phyloP scores from a whole-genome alignment of 345 rosid genomes.

The Pistacia atlantica region DNA sequence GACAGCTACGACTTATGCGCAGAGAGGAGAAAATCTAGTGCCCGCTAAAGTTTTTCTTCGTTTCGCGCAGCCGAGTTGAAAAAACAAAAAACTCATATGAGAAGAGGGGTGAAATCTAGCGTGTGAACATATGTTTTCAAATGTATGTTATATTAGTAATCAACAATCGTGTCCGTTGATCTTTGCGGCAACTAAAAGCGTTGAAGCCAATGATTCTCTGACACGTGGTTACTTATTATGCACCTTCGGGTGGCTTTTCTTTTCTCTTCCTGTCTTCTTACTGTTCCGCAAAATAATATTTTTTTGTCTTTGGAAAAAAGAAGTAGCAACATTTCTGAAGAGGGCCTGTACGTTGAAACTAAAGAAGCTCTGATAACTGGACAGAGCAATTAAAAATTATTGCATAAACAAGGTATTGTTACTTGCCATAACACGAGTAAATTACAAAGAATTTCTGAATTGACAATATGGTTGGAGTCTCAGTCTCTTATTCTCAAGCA shows the following conservation, averaged over 20 bases:
- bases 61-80: not conserved
- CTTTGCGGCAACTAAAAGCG: not conserved
- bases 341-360: too few species aligned
- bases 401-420: not conserved
- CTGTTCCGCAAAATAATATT: not conserved
- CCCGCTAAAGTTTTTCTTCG: not conserved
- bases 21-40: not conserved
- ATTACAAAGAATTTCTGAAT: not conserved
- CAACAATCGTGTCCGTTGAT: too few species aligned
- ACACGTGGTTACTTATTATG: not conserved
- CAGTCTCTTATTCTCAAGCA: slow-evolving; percentile 11
- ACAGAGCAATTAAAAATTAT: not conserved
- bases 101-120: not conserved
- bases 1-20: not conserved
- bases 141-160: not conserved
- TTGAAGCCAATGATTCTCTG: not conserved
- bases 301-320: too few species aligned
- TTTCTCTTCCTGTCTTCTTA: not conserved
- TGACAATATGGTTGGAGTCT: not conserved
- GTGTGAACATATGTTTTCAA: not conserved
- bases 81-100: not conserved
- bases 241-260: not conserved
- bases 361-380: too few species aligned
- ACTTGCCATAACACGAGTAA: not conserved
- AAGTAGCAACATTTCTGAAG: too few species aligned